Conservation (phyloP, 495 filamentous ascomycete species). For the Gamarada debralockiae region DNA sequence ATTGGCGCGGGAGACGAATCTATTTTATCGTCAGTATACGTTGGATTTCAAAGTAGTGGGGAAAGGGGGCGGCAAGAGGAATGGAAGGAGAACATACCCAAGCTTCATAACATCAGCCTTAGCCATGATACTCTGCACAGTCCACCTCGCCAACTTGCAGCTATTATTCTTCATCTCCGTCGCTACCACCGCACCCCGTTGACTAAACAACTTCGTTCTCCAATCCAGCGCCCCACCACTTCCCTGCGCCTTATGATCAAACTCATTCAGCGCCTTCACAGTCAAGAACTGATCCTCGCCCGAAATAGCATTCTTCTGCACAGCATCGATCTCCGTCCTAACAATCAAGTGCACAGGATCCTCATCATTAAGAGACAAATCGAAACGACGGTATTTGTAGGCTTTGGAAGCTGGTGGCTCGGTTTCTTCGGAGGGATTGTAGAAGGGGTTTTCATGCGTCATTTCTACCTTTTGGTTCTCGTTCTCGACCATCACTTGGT, state of each 20-base stretch:
- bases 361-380: slow-evolving; percentile 88
- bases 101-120: slow-evolving; percentile 97
- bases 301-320: slow-evolving; percentile 86
- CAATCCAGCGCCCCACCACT: slow-evolving; percentile 93
- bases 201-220: slow-evolving; percentile 86
- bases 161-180: slow-evolving; percentile 99
- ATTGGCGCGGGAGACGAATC: slow-evolving; percentile 90
- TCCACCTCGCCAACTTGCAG: slow-evolving; percentile 96
- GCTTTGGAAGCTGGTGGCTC: slow-evolving; percentile 92
- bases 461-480: slow-evolving; percentile 74
- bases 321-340: slow-evolving; percentile 92
- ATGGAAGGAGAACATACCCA: slow-evolving; percentile 52
- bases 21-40: slow-evolving; percentile 29
- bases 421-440: slow-evolving; percentile 87
- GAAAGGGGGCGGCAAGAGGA: neutral
- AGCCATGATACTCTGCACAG: slow-evolving; percentile 90
- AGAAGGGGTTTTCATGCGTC: slow-evolving; percentile 91
- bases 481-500: slow-evolving; percentile 86
- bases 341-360: slow-evolving; percentile 91
- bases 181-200: slow-evolving; percentile 92
- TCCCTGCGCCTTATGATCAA: slow-evolving; percentile 94
- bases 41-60: neutral
- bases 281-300: slow-evolving; percentile 87
- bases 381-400: slow-evolving; percentile 97
- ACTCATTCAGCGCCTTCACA: slow-evolving; percentile 97